Base-by-base conservation (phyloP, 1,139 yeast species). In the Tardiomyces digboiensis region DNA sequence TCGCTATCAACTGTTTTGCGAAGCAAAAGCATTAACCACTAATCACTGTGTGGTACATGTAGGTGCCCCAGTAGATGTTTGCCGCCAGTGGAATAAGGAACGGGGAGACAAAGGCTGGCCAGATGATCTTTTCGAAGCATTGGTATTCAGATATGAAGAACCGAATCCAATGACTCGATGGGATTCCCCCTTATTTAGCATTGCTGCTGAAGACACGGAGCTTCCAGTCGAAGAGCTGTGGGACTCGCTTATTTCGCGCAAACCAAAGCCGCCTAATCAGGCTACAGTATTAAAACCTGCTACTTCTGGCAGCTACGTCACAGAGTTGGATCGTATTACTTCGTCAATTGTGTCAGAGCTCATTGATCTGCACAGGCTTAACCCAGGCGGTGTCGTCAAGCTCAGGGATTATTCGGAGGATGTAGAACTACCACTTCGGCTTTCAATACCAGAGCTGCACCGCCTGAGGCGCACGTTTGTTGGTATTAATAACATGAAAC, bases 1-100 rank as follows among this genome's bases (percentile, higher is more conserved):
- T 60, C 71, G 98, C 48, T 91, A 93, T 63, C 99, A 91, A 62
- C 70, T 91, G 45, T 88, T 79, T 21, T 88, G 97, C 62, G 98
- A 91, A 60, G 91, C 95, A 36, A 89, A 89, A 58, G 84, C 89
- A 1, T 70, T 80, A 22, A 74, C 78, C 16, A 88, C 97, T 1
- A 82, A 93, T 1, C 84, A 86, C 52, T 84, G 95, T 59, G 84
- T 89, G 39, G 67, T 89, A 1, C 91, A 89, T 51, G 81, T 85
- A 1, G 75, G 87, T 51, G 78, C 83, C 21, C 82, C 95, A 0
- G 57, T 73, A 3, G 80, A 75, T 1, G 66, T 68, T 22, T 80
- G 94, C 57, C 58, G 71, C 5, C 72, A 76, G 44, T 81, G 89
- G 84, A 86, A 87, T 59, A 38, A 53, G 0, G 46, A 53, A 2